Evolutionary conservation across 441 rosid genomes (phyloP).

Genomic region (Arabidopsis hybrid): DNA sequence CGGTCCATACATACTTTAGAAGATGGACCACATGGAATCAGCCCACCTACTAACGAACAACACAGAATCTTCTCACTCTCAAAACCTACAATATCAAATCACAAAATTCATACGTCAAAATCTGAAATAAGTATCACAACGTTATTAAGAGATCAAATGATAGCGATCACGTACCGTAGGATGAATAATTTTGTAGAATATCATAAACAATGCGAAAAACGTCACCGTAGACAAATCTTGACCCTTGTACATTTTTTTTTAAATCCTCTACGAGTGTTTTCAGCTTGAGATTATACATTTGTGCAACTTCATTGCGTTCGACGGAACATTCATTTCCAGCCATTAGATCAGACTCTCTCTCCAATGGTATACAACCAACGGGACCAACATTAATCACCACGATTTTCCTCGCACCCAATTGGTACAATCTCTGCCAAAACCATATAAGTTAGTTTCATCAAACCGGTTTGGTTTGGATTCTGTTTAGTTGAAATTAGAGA

Average conservation of each 20-base stretch:
- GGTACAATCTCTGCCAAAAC: constrained; percentile 58
- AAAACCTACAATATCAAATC: constrained; percentile 51
- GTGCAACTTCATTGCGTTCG: constrained; percentile 58
- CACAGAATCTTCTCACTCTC: constrained; percentile 60
- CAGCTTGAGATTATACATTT: constrained; percentile 53
- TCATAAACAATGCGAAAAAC: constrained; percentile 58
- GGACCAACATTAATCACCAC: constrained; percentile 68
- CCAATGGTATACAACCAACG: constrained; percentile 75
- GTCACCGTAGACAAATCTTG: constrained; percentile 58
- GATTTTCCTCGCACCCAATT: constrained; percentile 68
- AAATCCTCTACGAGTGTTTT: constrained; percentile 54
- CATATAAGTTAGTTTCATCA: neutral
- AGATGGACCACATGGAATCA: constrained; percentile 67
- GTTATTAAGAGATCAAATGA: neutral
- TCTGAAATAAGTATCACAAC: neutral
- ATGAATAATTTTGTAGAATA: constrained; percentile 53
- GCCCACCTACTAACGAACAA: constrained; percentile 64
- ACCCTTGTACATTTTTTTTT: constrained; percentile 46
- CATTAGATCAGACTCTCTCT: constrained; percentile 57
- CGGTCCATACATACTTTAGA: constrained; percentile 68
- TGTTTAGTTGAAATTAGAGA: constrained; percentile 14
- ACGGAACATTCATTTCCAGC: constrained; percentile 53
- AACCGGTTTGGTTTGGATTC: neutral
- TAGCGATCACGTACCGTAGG: constrained; percentile 50
- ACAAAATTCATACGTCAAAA: neutral